These are phyloP conservation scores for Bidens hawaiensis DNA, from an alignment of 140 eudicot genomes.

Conservation along the genomic window DNA sequence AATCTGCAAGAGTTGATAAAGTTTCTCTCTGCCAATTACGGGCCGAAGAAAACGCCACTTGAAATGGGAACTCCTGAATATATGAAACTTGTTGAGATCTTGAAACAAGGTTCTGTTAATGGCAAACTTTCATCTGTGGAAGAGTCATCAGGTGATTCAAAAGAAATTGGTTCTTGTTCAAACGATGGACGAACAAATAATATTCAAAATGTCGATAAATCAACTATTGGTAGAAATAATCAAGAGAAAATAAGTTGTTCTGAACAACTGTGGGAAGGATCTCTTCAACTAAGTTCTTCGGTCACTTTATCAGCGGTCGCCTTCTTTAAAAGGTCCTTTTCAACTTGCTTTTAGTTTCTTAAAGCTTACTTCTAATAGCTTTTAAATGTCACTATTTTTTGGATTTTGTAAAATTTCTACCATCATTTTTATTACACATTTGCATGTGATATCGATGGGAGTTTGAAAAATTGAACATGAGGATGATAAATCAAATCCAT, in stretches of 20 bases:
- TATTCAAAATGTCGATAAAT: slow-evolving; percentile 6
- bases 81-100: slow-evolving; percentile 30
- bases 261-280: slow-evolving; percentile 71
- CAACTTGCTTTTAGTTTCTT: slow-evolving; percentile 8
- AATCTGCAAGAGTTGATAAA: slow-evolving; percentile 24
- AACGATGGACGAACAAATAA: background rate
- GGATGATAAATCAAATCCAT: slow-evolving; percentile 2
- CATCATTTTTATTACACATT: background rate
- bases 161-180: background rate
- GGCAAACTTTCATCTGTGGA: slow-evolving; percentile 1
- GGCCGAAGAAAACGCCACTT: slow-evolving; percentile 25
- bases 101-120: slow-evolving; percentile 26
- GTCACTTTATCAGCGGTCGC: slow-evolving; percentile 55
- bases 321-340: slow-evolving; percentile 64
- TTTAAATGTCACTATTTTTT: too few relatives aligned
- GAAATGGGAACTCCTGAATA: slow-evolving; percentile 31
- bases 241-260: slow-evolving; percentile 1
- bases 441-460: slow-evolving; percentile 10
- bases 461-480: slow-evolving; percentile 6
- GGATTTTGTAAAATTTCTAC: slow-evolving; percentile 3
- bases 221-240: slow-evolving; percentile 20
- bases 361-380: slow-evolving; percentile 1
- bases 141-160: slow-evolving; percentile 2
- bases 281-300: slow-evolving; percentile 64
- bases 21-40: slow-evolving; percentile 22